Percentiles rank a stretch among this genome's conserved stretches.
Evolutionary conservation across 1,139 yeast genomes (phyloP).

Genomic region (Arxiozyma heterogenica): DNA sequence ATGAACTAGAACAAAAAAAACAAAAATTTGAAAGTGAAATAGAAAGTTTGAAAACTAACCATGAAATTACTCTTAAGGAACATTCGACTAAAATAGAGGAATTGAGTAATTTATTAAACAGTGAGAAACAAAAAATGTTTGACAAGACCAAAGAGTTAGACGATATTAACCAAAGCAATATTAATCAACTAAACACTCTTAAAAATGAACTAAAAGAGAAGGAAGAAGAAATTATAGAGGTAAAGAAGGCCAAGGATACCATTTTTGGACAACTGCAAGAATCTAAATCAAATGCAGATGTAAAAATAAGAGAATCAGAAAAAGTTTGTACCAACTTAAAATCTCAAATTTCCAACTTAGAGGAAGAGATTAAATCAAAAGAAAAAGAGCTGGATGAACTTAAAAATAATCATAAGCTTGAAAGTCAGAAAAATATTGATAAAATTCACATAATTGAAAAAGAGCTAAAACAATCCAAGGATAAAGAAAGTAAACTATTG

Average conservation of each 20-base stretch:
- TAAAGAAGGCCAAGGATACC: background rate
- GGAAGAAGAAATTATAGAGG: background rate
- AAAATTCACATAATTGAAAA: background rate
- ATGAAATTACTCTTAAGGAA: background rate
- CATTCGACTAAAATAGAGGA: background rate
- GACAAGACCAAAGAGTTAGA: background rate
- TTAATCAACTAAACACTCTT: background rate
- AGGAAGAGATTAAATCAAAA: background rate
- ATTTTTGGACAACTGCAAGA: background rate
- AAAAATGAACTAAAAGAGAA: background rate
- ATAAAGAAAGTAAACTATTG: background rate
- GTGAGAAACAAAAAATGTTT: background rate
- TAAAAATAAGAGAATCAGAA: background rate
- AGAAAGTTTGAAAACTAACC: background rate
- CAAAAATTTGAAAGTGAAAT: slow-evolving; percentile 31
- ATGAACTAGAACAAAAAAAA: slow-evolving; percentile 31
- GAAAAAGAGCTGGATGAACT: background rate
- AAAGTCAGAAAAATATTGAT: background rate
- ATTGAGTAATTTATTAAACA: background rate
- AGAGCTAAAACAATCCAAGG: background rate
- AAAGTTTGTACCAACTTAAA: background rate
- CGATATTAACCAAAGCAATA: background rate
- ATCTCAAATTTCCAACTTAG: background rate
- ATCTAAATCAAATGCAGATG: background rate
- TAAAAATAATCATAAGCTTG: background rate